These are phyloP conservation scores for Hypsizygus marmoreus DNA, from an alignment of 768 basidiomycete genomes.

Conservation along the genomic window DNA sequence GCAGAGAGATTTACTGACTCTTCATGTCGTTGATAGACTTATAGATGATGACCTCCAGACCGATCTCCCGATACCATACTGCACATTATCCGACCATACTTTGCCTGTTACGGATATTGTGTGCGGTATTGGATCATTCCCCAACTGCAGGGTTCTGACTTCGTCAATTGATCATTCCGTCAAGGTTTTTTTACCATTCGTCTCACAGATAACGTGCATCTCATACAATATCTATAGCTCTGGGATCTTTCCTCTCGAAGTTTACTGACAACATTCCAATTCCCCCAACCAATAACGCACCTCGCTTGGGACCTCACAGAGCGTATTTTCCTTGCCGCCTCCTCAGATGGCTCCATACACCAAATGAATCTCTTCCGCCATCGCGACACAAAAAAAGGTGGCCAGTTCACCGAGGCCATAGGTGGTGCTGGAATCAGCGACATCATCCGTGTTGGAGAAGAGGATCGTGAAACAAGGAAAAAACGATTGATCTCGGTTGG, in stretches of 20 bases:
- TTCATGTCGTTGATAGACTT: conserved; percentile 49
- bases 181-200: conserved; percentile 56
- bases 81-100: conserved; percentile 87
- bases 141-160: conserved; percentile 74
- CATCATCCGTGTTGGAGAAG: conserved; percentile 66
- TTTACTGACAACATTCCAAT: conserved; percentile 85
- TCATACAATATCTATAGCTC: conserved; percentile 44
- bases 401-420: conserved; percentile 60
- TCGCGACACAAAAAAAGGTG: conserved; percentile 54
- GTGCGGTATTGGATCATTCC: conserved; percentile 81
- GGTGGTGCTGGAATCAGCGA: conserved; percentile 75
- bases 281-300: conserved; percentile 72
- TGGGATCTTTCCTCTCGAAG: conserved; percentile 79
- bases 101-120: conserved; percentile 82
- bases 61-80: conserved; percentile 76
- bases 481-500: conserved; percentile 71
- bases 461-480: conserved; percentile 44
- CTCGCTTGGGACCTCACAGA: conserved; percentile 84
- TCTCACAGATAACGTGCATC: conserved; percentile 6
- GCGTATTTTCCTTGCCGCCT: conserved; percentile 86
- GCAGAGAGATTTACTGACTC: not conserved
- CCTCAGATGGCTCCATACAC: conserved; percentile 71
- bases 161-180: conserved; percentile 88
- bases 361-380: conserved; percentile 79
- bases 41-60: conserved; percentile 74